Evolutionary conservation across 345 rosid genomes (phyloP).

Genomic region (Conringia planisiliqua): DNA sequence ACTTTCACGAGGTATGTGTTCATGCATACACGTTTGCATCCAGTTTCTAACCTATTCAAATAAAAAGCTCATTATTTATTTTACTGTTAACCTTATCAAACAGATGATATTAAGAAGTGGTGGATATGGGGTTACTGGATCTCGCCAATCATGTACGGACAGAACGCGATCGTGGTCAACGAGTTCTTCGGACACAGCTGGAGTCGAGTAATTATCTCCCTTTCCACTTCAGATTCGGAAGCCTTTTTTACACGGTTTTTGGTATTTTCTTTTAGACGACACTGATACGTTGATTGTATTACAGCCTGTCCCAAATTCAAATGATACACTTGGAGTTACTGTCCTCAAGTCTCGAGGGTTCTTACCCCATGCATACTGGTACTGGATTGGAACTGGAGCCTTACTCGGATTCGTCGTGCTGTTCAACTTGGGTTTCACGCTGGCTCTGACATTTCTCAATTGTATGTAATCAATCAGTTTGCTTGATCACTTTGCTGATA

Average conservation of each 20-base stretch:
- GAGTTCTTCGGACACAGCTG: conserved; percentile 74
- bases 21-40: background rate
- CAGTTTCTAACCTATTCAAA: background rate
- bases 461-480: conserved; percentile 45
- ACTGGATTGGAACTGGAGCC: conserved; percentile 82
- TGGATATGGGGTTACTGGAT: conserved; percentile 89
- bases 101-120: conserved; percentile 79
- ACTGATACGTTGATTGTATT: conserved; percentile 11
- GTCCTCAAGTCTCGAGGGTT: conserved; percentile 66
- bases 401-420: conserved; percentile 52
- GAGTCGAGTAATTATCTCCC: conserved; percentile 40
- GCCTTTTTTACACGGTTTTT: background rate
- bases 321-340: conserved; percentile 63
- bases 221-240: background rate
- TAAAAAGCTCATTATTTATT: background rate
- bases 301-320: conserved; percentile 52
- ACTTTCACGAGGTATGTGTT: conserved; percentile 47
- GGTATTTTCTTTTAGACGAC: background rate
- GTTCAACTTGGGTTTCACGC: conserved; percentile 64
- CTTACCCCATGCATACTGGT: conserved; percentile 72
- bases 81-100: background rate
- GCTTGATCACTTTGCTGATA: conserved; percentile 4
- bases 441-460: conserved; percentile 64
- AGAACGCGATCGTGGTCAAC: conserved; percentile 58
- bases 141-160: conserved; percentile 81